Conservation (phyloP, 2,329 filamentous ascomycete genomes). For the Gnomoniopsis sp. region DNA sequence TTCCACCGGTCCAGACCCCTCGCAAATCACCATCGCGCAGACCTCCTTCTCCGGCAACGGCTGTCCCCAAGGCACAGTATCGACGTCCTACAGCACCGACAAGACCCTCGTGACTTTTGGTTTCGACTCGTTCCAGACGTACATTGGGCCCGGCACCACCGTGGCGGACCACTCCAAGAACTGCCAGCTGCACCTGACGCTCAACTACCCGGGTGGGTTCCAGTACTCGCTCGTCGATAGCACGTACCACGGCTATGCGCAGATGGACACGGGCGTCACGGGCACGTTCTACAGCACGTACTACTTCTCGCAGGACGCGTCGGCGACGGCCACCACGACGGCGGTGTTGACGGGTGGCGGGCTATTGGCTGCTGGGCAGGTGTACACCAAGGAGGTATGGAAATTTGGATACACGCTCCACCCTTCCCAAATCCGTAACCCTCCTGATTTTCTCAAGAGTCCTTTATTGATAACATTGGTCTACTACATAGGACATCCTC, state of each 20-base stretch:
- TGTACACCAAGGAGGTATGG: conserved; percentile 19
- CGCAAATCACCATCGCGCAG: conserved; percentile 37
- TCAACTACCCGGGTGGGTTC: conserved; percentile 45
- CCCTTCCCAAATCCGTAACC: too few species aligned
- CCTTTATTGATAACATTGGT: conserved; percentile 30
- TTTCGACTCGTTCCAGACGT: conserved; percentile 45
- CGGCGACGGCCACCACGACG: conserved; percentile 40
- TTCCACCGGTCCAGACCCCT: conserved; percentile 34
- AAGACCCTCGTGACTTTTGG: conserved; percentile 43
- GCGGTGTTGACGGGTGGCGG: conserved; percentile 41
- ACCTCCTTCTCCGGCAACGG: conserved; percentile 41
- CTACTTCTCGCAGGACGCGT: conserved; percentile 44
- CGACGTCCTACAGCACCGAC: conserved; percentile 39
- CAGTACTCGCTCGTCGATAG: conserved; percentile 43
- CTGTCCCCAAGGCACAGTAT: conserved; percentile 40
- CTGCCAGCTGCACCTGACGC: conserved; percentile 44
- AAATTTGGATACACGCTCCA: neutral
- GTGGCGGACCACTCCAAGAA: conserved; percentile 39
- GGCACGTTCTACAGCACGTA: conserved; percentile 44
- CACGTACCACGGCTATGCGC: conserved; percentile 47
- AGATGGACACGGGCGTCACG: conserved; percentile 41
- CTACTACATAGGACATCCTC: conserved; percentile 41
- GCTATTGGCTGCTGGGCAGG: conserved; percentile 38
- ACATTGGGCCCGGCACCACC: conserved; percentile 39
- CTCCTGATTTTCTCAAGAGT: too few species aligned